Evolutionary conservation across 2,329 filamentous ascomycete genomes (phyloP), one percentile per base, ranked within the genome.

Genomic region (Moelleriella libera): DNA sequence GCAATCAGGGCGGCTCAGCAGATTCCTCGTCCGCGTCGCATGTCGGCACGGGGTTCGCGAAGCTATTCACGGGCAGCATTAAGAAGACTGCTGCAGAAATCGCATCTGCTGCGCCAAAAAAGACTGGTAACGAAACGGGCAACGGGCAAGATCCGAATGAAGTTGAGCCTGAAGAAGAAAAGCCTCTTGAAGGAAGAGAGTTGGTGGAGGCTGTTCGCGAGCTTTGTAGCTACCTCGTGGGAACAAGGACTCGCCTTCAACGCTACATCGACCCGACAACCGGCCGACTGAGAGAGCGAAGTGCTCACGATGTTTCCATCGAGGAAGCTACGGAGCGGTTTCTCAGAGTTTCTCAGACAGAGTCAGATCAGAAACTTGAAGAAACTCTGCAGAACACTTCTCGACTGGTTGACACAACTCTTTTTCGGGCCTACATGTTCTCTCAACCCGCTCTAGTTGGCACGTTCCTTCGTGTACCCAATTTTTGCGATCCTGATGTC

Each of bases 341-440:
- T 10, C 66, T 83, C 10, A 68, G 71, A 6, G 68, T 70, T 5
- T 59, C 60, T 1, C 60, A 62, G 12, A 63, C 66, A 41, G 72
- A 76, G 5, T 67, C 69, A 1, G 71, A 80, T 30, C 70, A 75
- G 44, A 65, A 86, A 51, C 82, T 87, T 52, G 80, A 86, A 54
- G 70, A 78, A 45, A 82, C 84, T 53, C 72, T 97, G 2, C 75
- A 81, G 10, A 75, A 82, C 39, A 88, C 84, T 1, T 94, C 92
- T 37, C 82, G 78, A 45, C 69, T 96, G 2, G 88, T 97, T 6
- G 92, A 98, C 60, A 98, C 92, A 0, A 90, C 89, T 1, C 74
- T 98, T 0, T 97, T 98, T 69, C 80, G 90, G 12, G 85, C 88
- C 0, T 94, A 95, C 63, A 97, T 98, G 89, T 88, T 90, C 58